These are phyloP conservation scores for Penicillium brevicompactum DNA, from an alignment of 2,329 filamentous ascomycete species.

Conservation along the genomic window DNA sequence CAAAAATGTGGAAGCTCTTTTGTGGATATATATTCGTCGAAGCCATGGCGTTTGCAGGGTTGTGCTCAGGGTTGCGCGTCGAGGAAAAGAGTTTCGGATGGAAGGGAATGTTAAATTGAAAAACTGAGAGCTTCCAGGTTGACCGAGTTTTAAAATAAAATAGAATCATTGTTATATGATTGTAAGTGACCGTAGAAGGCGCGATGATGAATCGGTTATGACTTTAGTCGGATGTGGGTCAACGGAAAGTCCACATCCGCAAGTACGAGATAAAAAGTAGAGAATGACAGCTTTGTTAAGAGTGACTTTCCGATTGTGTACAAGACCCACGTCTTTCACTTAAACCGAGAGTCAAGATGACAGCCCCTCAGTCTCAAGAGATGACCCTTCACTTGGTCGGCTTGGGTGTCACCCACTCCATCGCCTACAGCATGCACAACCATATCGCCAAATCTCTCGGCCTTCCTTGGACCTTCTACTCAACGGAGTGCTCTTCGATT, in stretches of 20 bases:
- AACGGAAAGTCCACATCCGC: not conserved
- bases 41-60: not conserved
- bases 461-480: conserved; percentile 17
- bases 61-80: not conserved
- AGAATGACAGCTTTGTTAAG: not conserved
- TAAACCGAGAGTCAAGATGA: not conserved
- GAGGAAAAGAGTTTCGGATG: not conserved
- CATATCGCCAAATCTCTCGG: conserved; percentile 19
- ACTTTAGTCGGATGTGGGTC: conserved; percentile 8
- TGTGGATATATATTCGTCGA: not conserved
- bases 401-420: conserved; percentile 19
- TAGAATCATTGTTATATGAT: not conserved
- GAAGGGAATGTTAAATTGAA: no score
- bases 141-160: not conserved
- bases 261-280: not conserved
- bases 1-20: conserved; percentile 20
- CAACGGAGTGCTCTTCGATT: conserved; percentile 14
- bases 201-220: conserved; percentile 8
- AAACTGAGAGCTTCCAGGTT: no score
- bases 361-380: conserved; percentile 1
- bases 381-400: conserved; percentile 19
- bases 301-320: no score
- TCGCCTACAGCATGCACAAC: conserved; percentile 21
- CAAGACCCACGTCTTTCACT: no score
- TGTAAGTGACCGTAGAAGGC: not conserved